A percentile compares a stretch with the other conserved stretches of the same genome.
phyloP scores from a whole-genome alignment of 208 protist genomes.

The Leishmania guyanensis region DNA sequence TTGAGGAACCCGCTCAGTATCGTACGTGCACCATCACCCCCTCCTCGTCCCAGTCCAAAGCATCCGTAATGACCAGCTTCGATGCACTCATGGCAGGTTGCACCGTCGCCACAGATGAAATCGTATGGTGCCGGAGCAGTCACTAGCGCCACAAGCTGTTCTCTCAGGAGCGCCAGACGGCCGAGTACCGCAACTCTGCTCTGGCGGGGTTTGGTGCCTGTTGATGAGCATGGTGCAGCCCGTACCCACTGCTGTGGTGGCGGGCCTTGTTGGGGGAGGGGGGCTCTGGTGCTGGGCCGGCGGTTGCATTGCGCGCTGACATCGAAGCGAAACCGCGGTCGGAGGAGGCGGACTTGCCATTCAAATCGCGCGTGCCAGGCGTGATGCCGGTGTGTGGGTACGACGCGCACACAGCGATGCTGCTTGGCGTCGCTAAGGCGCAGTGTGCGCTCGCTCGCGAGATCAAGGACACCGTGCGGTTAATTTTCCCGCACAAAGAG shows the following conservation, averaged over 20 bases:
- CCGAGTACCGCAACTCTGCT: slow-evolving; percentile 37
- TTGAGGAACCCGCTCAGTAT: background rate
- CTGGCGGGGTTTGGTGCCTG: slow-evolving; percentile 39
- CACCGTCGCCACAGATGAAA: slow-evolving; percentile 25
- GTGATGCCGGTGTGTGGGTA: slow-evolving; percentile 69
- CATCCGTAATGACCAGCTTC: background rate
- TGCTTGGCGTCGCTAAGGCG: slow-evolving; percentile 6
- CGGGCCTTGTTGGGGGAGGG: slow-evolving; percentile 57
- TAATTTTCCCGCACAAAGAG: slow-evolving; percentile 69
- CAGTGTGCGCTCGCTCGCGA: slow-evolving; percentile 37
- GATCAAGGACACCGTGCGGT: slow-evolving; percentile 52
- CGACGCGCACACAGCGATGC: slow-evolving; percentile 60
- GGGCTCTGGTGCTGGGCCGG: slow-evolving; percentile 51
- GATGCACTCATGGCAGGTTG: slow-evolving; percentile 18
- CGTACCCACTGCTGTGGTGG: slow-evolving; percentile 51
- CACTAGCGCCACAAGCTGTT: slow-evolving; percentile 43
- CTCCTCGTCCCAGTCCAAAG: background rate
- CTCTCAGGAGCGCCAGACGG: slow-evolving; percentile 48
- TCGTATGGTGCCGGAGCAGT: slow-evolving; percentile 57
- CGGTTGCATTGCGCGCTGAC: slow-evolving; percentile 68
- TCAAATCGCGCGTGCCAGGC: slow-evolving; percentile 42
- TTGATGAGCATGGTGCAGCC: slow-evolving; percentile 44
- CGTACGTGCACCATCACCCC: background rate
- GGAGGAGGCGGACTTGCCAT: slow-evolving; percentile 54
- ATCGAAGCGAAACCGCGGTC: slow-evolving; percentile 57